Evolutionary conservation across 805 yeast genomes (phyloP), one percentile per base, ranked within the genome.

Genomic region (Wickerhamiella kurtzmanii): DNA sequence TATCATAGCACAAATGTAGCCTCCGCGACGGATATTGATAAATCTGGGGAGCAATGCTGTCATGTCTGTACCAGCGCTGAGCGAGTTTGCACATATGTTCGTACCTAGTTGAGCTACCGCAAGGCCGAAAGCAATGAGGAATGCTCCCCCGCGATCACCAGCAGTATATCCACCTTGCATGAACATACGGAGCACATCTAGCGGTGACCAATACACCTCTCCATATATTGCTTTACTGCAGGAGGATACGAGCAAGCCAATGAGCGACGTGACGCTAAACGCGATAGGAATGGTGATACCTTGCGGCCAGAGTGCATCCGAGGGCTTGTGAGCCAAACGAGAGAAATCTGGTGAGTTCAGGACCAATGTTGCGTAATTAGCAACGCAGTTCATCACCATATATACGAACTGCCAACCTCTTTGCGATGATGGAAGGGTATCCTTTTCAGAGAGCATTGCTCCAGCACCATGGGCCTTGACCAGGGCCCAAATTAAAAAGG

Each of bases 331-430:
- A 9, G 94, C 81, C 65, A 85, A 80, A 63, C 96, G 76, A 20
- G 94, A 74, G 64, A 86, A 86, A 68, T 86, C 96, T 1, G 95
- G 94, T 15, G 92, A 83, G 64, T 86, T 86, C 45, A 82, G 74
- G 58, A 86, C 81, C 57, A 86, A 72, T n/a, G 95, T 81, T 3
- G 94, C 92, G 60, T 85, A 86, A 65, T 85, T 85, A 22, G 94
- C 83, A 51, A 86, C 66, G 17, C 87, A 73, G 64, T 79, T 80
- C 94, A 87, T 82, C 28, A 79, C 70, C 3, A 88, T 76, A 55
- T 72, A 72, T 45, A 85, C 75, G 59, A 85, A 85, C 0, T 83
- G 85, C 96, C 96, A 87, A 21, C 76, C 85, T 53, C 79, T 75
- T 2, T 65, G 80, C 13, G 77, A 65, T 5, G 87, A 84, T 17